Evolutionary conservation across 2,329 filamentous ascomycete species (phyloP).

Genomic region (Eutypella sp.): DNA sequence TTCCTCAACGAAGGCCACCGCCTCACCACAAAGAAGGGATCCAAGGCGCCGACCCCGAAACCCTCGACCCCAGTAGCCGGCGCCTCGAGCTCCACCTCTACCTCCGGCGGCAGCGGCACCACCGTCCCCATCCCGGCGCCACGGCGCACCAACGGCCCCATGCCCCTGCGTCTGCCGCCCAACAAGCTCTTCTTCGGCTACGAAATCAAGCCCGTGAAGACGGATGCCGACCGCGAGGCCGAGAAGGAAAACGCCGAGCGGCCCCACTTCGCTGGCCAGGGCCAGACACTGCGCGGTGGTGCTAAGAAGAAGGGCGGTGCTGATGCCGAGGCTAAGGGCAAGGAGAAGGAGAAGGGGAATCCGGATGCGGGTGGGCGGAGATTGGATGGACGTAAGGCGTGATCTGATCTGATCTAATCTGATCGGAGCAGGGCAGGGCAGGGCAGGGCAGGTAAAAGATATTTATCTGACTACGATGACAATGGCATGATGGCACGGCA

Average conservation of each 20-base stretch:
- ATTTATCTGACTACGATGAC: no score
- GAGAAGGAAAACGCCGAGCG: conserved; percentile 60
- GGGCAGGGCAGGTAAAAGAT: no score
- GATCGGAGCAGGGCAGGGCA: no score
- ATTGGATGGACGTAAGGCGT: conserved; percentile 36
- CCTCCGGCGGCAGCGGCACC: conserved; percentile 32
- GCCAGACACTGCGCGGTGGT: conserved; percentile 68
- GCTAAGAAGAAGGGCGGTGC: conserved; percentile 64
- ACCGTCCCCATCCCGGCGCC: conserved; percentile 25
- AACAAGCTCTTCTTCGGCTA: conserved; percentile 98
- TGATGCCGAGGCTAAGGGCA: conserved; percentile 40
- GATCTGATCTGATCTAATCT: conserved; percentile 1
- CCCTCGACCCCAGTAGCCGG: conserved; percentile 67
- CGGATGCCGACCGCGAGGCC: conserved; percentile 64
- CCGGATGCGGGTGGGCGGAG: conserved; percentile 39
- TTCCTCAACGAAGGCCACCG: conserved; percentile 78
- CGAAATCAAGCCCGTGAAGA: conserved; percentile 82
- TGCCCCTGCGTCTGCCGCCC: conserved; percentile 75
- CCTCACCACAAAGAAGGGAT: conserved; percentile 75
- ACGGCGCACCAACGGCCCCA: conserved; percentile 64
- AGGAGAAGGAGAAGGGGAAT: conserved; percentile 42
- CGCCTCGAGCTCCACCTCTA: no score
- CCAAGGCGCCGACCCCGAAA: conserved; percentile 69
- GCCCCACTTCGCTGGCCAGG: conserved; percentile 78
- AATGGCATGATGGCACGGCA: no score